Base-by-base conservation (phyloP, 768 basidiomycete species). In the Hygrocybe coccinea region DNA sequence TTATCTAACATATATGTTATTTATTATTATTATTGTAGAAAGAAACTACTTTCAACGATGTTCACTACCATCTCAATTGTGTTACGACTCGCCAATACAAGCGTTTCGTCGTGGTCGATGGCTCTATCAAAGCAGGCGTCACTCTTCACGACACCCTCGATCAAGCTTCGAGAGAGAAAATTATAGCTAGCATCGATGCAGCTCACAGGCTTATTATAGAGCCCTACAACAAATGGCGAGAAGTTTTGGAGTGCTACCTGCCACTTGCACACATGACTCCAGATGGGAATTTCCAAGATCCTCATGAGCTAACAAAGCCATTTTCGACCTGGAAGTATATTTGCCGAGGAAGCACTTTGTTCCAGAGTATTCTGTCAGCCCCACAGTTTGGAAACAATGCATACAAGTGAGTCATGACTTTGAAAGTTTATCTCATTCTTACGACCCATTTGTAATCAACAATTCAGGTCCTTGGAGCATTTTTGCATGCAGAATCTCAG, bases 221-320 rank as follows among this genome's bases (percentile, higher is more conserved):
- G n/a, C n/a, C n/a, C n/a, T 43, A 44, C 41, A 53, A 24, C 52
- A 53, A 53, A 14, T 53, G 52, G 52, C 37, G 21, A 19, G 36
- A 38, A 24, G 52, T 53, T 5, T 41, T 53, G 37, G 52, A 53
- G 21, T 53, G 52, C 33, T 53, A 8, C 21, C 39, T 53, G 17
- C 37, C 52, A 6, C n/a, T 53, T 21, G 5, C 22, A n/a, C 12
- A 17, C 11, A 6, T 53, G 19, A 53, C 39, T 6, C 17, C 12
- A 14, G 39, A 53, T 53, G 52, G 52, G 37, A 44, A 41, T 14
- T 53, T 53, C 22, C 21, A 15, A 53, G 15, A 38, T 22, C n/a
- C 52, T 22, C n/a, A 24, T 22, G 17, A 53, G 12, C 15, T 53
- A 9, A 53, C 52, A 9, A 36, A 41, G 21, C 8, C 41, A 5